Conservation (phyloP, 2,329 filamentous ascomycete species). For the Emergomyces orientalis region DNA sequence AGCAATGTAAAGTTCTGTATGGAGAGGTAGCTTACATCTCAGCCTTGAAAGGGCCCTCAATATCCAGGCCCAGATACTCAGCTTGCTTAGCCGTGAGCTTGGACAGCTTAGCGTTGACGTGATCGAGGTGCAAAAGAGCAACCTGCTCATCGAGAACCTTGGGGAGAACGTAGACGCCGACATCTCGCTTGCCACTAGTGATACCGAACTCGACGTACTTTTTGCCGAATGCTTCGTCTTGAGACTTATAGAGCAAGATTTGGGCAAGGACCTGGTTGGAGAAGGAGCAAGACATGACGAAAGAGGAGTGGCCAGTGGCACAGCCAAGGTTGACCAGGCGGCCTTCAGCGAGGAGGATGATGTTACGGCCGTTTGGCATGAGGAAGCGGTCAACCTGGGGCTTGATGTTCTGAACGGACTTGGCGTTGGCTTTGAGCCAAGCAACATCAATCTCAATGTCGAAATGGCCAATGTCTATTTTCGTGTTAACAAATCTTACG, state of each 20-base stretch:
- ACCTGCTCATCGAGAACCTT: slow-evolving; percentile 99
- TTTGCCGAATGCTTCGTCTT: slow-evolving; percentile 74
- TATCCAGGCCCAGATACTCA: slow-evolving; percentile 81
- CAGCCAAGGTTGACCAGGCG: slow-evolving; percentile 99
- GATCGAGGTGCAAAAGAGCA: slow-evolving; percentile 80
- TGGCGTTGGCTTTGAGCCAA: slow-evolving; percentile 96
- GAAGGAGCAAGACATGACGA: slow-evolving; percentile 99
- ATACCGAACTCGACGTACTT: slow-evolving; percentile 97
- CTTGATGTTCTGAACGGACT: slow-evolving; percentile 96
- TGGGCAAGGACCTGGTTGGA: slow-evolving; percentile 99
- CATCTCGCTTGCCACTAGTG: slow-evolving; percentile 76
- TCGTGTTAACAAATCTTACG: slow-evolving; percentile 17
- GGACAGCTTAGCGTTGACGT: slow-evolving; percentile 91
- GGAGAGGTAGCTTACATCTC: slow-evolving; percentile 56
- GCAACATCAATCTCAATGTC: slow-evolving; percentile 99
- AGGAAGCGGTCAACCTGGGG: slow-evolving; percentile 97
- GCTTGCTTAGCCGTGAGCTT: slow-evolving; percentile 77
- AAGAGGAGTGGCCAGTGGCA: slow-evolving; percentile 97
- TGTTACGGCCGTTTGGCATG: slow-evolving; percentile 87
- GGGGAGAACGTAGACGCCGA: slow-evolving; percentile 92
- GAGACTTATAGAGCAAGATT: slow-evolving; percentile 94
- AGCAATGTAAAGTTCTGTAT: neutral
- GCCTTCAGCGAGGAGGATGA: slow-evolving; percentile 97
- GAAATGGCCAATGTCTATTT: slow-evolving; percentile 90
- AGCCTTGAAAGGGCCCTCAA: slow-evolving; percentile 90